These are phyloP conservation scores for Coprinellus micaceus DNA, from an alignment of 768 basidiomycete genomes.

Conservation along the genomic window DNA sequence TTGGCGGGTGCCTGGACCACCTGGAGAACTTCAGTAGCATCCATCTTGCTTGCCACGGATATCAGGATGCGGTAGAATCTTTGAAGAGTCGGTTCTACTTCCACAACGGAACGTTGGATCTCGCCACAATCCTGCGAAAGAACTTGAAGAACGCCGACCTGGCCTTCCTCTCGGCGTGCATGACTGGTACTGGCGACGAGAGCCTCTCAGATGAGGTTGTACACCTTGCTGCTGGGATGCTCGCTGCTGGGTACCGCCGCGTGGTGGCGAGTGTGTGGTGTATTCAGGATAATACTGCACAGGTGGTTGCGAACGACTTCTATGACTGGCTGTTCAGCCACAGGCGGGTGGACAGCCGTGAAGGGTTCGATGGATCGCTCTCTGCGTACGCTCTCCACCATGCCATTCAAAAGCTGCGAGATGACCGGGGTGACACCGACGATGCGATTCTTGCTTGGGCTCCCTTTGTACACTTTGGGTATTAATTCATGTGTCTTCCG, in stretches of 20 bases:
- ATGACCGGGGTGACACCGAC: neutral
- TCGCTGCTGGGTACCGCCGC: neutral
- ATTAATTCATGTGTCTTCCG: slow-evolving; percentile 7
- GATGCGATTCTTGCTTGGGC: neutral
- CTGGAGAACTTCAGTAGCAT: slow-evolving; percentile 16
- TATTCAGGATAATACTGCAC: slow-evolving; percentile 29
- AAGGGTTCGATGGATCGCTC: slow-evolving; percentile 2
- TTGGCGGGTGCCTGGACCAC: slow-evolving; percentile 2
- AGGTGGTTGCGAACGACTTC: slow-evolving; percentile 24
- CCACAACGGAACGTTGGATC: neutral
- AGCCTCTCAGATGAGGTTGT: neutral
- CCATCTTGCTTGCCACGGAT: slow-evolving; percentile 34
- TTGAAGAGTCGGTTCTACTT: neutral
- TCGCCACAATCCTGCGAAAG: neutral
- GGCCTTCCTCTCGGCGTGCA: neutral
- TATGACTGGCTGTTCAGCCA: slow-evolving; percentile 18
- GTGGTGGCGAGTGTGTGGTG: slow-evolving; percentile 32
- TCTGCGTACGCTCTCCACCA: slow-evolving; percentile 19
- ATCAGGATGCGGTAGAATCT: slow-evolving; percentile 22
- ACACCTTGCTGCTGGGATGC: slow-evolving; percentile 1
- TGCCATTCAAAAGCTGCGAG: slow-evolving; percentile 16
- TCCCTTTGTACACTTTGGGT: slow-evolving; percentile 1
- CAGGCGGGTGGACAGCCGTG: neutral
- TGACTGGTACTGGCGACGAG: neutral
- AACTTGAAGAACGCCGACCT: neutral